A percentile compares a stretch with the other conserved stretches of the same genome.
These are phyloP conservation scores for Huntiella moniliformis DNA, from an alignment of 2,329 filamentous ascomycete genomes.

Conservation along the genomic window DNA sequence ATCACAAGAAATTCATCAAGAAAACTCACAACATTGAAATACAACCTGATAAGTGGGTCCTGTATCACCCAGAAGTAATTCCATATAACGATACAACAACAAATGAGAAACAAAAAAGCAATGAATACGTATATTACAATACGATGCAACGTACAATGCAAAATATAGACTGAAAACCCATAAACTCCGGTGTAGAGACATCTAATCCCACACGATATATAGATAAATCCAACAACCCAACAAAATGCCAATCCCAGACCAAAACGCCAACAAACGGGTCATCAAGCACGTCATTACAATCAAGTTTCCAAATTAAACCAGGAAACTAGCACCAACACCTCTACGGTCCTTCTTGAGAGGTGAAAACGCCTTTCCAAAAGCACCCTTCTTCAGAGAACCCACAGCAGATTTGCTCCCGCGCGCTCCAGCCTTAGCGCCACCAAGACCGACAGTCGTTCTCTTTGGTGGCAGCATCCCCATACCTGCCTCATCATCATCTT, in stretches of 20 bases:
- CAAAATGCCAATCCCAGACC: background rate
- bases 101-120: too few relatives aligned
- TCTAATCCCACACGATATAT: too few relatives aligned
- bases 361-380: constrained; percentile 39
- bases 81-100: too few relatives aligned
- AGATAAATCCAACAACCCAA: background rate
- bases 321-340: constrained; percentile 41
- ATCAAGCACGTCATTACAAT: background rate
- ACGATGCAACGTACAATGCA: too few relatives aligned
- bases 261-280: background rate
- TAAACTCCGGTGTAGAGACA: too few relatives aligned
- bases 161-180: too few relatives aligned
- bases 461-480: background rate
- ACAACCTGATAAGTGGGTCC: background rate
- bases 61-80: too few relatives aligned
- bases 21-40: background rate
- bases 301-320: constrained; percentile 21
- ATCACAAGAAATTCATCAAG: background rate
- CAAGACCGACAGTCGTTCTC: constrained; percentile 12
- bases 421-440: constrained; percentile 1
- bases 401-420: constrained; percentile 7
- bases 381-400: constrained; percentile 21
- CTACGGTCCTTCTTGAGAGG: constrained; percentile 53
- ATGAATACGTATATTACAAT: too few relatives aligned
- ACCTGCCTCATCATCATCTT: constrained; percentile 31